Percentiles rank a stretch among this genome's conserved stretches.
These are phyloP conservation scores for Erythrophleum ivorense DNA, from an alignment of 331 rosid species.

Conservation along the genomic window DNA sequence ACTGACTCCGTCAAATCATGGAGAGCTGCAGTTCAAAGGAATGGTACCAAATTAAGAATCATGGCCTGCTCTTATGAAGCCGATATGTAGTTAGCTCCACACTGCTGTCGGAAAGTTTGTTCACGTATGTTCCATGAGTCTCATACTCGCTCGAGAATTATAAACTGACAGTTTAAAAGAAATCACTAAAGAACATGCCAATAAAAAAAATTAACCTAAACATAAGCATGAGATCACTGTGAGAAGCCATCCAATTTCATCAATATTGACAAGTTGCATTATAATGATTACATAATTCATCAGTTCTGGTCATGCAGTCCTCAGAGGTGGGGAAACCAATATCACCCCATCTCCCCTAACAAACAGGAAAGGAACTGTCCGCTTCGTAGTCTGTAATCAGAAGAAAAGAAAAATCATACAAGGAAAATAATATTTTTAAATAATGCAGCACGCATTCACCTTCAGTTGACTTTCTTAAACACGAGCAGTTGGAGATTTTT, in stretches of 20 bases:
- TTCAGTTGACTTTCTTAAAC: background rate
- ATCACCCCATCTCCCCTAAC: too few relatives aligned
- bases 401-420: constrained; percentile 24
- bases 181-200: too few relatives aligned
- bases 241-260: constrained; percentile 35
- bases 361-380: too few relatives aligned
- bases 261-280: background rate
- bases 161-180: too few relatives aligned
- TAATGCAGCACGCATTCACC: constrained; percentile 7
- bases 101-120: background rate
- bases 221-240: constrained; percentile 34
- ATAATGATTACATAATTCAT: too few relatives aligned
- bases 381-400: background rate
- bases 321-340: too few relatives aligned
- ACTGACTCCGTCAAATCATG: too few relatives aligned
- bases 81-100: background rate
- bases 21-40: background rate
- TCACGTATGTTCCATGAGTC: background rate
- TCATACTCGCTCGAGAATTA: background rate
- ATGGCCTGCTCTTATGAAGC: background rate
- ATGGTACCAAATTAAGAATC: background rate
- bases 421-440: constrained; percentile 4
- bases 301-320: too few relatives aligned
- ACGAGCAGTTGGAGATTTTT: constrained; percentile 25
- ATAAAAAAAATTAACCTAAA: too few relatives aligned